A percentile compares a stretch with the other conserved stretches of the same genome.
Conservation (phyloP, 139 green algal species). For the Coelastrella sp. region DNA sequence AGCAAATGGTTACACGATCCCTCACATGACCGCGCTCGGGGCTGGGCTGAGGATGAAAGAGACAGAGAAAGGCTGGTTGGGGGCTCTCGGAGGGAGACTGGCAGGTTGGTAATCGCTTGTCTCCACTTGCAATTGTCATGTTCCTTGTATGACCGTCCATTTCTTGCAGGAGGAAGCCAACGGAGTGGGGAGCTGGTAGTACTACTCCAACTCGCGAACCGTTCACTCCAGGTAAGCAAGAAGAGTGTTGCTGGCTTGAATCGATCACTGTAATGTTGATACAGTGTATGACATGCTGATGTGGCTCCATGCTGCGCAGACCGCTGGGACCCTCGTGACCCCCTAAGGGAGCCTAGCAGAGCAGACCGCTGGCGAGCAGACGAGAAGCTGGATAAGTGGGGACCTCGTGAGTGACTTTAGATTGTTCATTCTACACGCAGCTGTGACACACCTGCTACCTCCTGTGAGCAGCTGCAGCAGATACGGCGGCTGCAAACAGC, state of each 20-base stretch:
- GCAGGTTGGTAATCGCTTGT: neutral
- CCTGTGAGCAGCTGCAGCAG: neutral
- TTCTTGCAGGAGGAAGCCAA: slow-evolving; percentile 14
- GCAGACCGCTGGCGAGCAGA: slow-evolving; percentile 22
- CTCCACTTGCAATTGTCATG: too few relatives aligned
- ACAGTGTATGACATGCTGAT: neutral
- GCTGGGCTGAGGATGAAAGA: slow-evolving; percentile 22
- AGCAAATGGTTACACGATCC: slow-evolving; percentile 34
- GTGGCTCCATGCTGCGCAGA: slow-evolving; percentile 7
- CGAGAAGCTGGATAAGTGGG: slow-evolving; percentile 26
- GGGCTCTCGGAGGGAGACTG: slow-evolving; percentile 2
- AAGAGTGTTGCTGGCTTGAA: neutral
- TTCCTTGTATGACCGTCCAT: neutral
- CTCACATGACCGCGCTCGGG: neutral
- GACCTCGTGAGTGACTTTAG: neutral
- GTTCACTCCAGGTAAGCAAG: neutral
- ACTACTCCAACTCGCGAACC: slow-evolving; percentile 5
- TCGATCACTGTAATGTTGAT: neutral
- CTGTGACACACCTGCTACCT: too few relatives aligned
- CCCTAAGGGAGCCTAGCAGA: neutral
- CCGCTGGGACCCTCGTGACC: slow-evolving; percentile 6
- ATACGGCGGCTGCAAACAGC: neutral
- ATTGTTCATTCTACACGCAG: neutral
- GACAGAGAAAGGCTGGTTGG: slow-evolving; percentile 30
- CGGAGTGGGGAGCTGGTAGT: slow-evolving; percentile 13